A percentile compares a stretch with the other conserved stretches of the same genome.
phyloP scores from a whole-genome alignment of 2,329 filamentous ascomycete species.

The Diaporthe helianthi region DNA sequence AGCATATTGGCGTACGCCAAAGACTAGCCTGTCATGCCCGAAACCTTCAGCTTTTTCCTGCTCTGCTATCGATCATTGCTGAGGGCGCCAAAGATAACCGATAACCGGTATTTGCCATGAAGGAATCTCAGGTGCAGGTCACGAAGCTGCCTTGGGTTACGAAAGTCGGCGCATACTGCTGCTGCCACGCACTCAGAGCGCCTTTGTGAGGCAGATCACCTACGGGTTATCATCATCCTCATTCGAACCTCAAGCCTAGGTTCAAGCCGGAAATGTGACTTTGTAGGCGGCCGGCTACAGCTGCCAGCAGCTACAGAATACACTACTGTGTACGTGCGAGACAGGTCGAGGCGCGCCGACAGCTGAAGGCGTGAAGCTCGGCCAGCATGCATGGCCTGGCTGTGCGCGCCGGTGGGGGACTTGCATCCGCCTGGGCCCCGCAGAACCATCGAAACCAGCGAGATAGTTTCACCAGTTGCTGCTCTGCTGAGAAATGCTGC shows the following conservation, averaged over 20 bases:
- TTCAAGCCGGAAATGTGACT: slow-evolving; percentile 1
- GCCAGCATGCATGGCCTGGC: not conserved
- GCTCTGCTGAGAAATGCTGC: not conserved
- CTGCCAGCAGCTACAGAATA: not conserved
- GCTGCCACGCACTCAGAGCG: not conserved
- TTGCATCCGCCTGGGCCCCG: not conserved
- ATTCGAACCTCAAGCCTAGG: not conserved
- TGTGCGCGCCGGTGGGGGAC: slow-evolving; percentile 6
- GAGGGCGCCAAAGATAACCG: not conserved
- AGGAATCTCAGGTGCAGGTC: not conserved
- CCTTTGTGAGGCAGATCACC: not conserved
- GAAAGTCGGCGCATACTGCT: not conserved
- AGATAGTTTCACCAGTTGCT: not conserved
- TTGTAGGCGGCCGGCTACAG: not conserved
- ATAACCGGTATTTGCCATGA: too few species aligned
- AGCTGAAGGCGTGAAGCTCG: not conserved
- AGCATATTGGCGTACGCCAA: not conserved
- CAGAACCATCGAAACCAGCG: not conserved
- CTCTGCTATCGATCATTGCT: not conserved
- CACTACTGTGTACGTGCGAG: not conserved
- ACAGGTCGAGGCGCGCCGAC: not conserved
- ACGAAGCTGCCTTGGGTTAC: not conserved
- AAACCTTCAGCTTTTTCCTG: not conserved
- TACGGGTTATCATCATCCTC: not conserved
- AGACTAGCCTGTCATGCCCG: not conserved